Evolutionary conservation across 805 yeast species (phyloP), one percentile per base, ranked within the genome.

Genomic region (Huiozyma naganishii): DNA sequence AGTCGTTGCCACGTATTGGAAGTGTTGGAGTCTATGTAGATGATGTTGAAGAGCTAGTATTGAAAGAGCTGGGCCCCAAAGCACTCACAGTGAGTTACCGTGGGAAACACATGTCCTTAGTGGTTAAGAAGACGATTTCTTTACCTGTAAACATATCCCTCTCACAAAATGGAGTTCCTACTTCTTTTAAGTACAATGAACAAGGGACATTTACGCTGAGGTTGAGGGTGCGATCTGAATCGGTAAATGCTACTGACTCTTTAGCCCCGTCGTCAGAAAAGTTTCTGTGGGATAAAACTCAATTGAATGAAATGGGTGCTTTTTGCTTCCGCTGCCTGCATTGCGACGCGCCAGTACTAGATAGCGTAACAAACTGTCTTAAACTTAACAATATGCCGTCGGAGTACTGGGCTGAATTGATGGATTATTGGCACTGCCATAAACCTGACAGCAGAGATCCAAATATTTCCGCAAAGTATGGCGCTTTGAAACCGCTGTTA

Each of bases 381-480:
- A 52, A 43, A 28, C 23, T 61, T 7, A 54, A 53, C 43, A 84
- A 84, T 34, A 75, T 90, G 79, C 98, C 98, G 0, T 83, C 95
- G 1, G 97, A 88, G 55, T 68, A 77, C 40, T 90, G 98, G 98
- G 77, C 82, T 10, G 98, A 90, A 58, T 67, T 92, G 73, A 83
- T 90, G 95, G 97, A 90, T 45, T 83, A 83, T 51, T 90, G 98
- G 98, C 97, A 90, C 59, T 90, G 98, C 58, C 97, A 90, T 57
- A 83, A 82, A 53, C 94, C 94, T 0, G 59, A 63, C 36, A 47
- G 46, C 27, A 51, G 48, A n/a, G 45, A 46, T 51, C 27, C 37
- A 12, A 30, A 30, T 11, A 11, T 11, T 34, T 34, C 27, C 17
- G 27, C 42, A 6, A 50, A 46, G 10, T 54, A 53, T 39, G 51